Conservation (phyloP, 1,284 basidiomycete species). For the Sphaerobolus stellatus region DNA sequence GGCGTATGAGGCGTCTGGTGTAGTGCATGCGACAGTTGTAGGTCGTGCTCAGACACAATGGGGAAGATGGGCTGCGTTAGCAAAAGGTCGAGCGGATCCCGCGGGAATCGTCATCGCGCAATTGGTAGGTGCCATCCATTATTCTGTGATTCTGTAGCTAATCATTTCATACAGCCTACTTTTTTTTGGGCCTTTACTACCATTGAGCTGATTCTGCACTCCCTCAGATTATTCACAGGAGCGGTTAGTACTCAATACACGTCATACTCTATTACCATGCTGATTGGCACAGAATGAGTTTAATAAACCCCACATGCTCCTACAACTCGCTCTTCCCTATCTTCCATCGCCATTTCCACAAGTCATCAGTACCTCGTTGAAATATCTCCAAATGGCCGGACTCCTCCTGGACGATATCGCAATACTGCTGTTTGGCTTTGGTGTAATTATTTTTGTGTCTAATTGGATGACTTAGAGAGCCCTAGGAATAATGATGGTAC, state of each 20-base stretch:
- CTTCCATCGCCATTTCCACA: conserved; percentile 65
- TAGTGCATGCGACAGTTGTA: conserved; percentile 24
- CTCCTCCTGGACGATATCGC: conserved; percentile 68
- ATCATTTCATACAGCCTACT: conserved; percentile 43
- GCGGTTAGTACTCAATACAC: conserved; percentile 48
- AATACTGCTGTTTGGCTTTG: conserved; percentile 62
- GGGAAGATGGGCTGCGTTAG: conserved; percentile 60
- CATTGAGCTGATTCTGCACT: conserved; percentile 65
- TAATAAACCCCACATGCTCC: conserved; percentile 55
- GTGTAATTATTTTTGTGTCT: conserved; percentile 56
- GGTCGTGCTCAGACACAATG: conserved; percentile 33
- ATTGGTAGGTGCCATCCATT: conserved; percentile 44
- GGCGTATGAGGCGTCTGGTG: conserved; percentile 30
- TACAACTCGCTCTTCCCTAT: conserved; percentile 59
- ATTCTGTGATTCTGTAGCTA: not conserved
- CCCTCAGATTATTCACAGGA: conserved; percentile 64
- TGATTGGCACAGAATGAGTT: not conserved
- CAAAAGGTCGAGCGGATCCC: conserved; percentile 14
- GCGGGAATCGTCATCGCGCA: conserved; percentile 39
- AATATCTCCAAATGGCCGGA: conserved; percentile 65
- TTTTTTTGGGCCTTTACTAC: conserved; percentile 80
- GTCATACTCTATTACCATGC: not conserved
- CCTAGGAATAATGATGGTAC: conserved; percentile 6
- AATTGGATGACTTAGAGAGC: conserved; percentile 40
- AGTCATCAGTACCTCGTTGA: conserved; percentile 56